A percentile compares a stretch with the other conserved stretches of the same genome.
Evolutionary conservation across 1,284 basidiomycete species (phyloP).

Genomic region (Pterulicium gracile): DNA sequence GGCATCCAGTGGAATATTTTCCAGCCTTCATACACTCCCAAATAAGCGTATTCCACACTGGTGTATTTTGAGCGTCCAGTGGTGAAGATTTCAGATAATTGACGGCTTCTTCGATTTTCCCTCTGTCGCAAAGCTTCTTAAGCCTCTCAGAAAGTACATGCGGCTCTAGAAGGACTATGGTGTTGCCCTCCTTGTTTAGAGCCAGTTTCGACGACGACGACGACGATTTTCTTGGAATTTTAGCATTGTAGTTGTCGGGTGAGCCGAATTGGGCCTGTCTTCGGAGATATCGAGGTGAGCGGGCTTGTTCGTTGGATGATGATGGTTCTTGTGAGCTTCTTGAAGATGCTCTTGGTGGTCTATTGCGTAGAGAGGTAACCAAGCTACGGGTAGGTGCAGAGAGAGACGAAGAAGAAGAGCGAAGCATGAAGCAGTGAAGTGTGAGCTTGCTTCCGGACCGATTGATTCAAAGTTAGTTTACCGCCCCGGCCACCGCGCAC

Average conservation of each 20-base stretch:
- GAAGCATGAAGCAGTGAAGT: constrained; percentile 1
- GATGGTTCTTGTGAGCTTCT: not conserved
- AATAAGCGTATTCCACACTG: constrained; percentile 69
- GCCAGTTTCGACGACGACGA: not conserved
- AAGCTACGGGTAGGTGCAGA: not conserved
- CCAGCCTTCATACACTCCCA: constrained; percentile 42
- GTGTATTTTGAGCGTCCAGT: constrained; percentile 54
- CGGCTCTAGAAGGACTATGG: constrained; percentile 35
- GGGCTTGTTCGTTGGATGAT: not conserved
- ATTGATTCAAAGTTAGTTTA: too few relatives aligned
- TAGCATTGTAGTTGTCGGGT: not conserved
- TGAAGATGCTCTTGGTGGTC: not conserved
- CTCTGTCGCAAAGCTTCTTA: constrained; percentile 38
- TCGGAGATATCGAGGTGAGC: not conserved
- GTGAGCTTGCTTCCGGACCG: too few relatives aligned
- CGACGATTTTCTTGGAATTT: not conserved
- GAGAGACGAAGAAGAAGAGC: not conserved
- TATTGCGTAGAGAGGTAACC: not conserved
- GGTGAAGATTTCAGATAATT: constrained; percentile 51
- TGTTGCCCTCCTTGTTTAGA: not conserved
- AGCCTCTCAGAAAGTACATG: constrained; percentile 47
- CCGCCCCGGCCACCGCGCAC: too few relatives aligned
- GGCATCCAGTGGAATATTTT: constrained; percentile 45
- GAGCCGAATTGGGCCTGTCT: not conserved
- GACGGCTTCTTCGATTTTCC: constrained; percentile 48